Evolutionary conservation across 163 green algal species (phyloP), one percentile per base, ranked within the genome.

Genomic region (Trebouxiophyceae sp.): DNA sequence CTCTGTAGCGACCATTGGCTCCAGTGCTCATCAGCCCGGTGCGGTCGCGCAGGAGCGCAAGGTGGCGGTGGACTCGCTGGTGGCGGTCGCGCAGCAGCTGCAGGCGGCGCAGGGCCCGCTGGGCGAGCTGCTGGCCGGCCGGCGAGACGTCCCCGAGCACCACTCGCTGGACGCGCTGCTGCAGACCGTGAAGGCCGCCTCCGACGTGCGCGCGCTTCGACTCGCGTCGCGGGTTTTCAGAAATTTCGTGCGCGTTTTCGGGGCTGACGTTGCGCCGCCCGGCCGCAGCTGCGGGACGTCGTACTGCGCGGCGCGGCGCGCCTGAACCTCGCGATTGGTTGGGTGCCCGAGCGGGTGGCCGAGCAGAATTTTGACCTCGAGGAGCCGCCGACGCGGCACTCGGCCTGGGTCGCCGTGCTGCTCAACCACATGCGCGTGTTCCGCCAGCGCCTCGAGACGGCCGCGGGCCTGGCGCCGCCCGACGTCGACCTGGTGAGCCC

Each of bases 261-360:
- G n/a, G n/a, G n/a, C n/a, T n/a, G n/a, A n/a, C n/a, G n/a, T n/a
- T n/a, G n/a, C n/a, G n/a, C n/a, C n/a, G 39, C 12, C 12, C 16
- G 39, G 39, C 39, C 46, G 61, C 61, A 67, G 61, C 61, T 80
- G 39, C 66, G 61, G 30, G 71, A 80, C 47, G 32, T 70, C 4
- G 61, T 87, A 19, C 39, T 76, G 39, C 65, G 59, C 19, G 30
- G 57, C 32, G 76, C 72, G 23, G 77, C 66, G 1, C 57, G 72
- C 24, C 55, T 74, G 47, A 81, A 84, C 45, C 61, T 86, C 32
- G 69, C 73, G 20, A 71, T 84, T 27, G 33, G 50, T 28, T 86
- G 79, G 79, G 28, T 86, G 50, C 62, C 76, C 2, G 76, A 79
- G 22, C 63, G 67, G 2, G 55, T 86, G 44, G 66, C 67, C 2